Percentiles rank a stretch among this genome's conserved stretches.
Evolutionary conservation across 257 asterid species (phyloP).

Genomic region (Scutellaria galericulata): DNA sequence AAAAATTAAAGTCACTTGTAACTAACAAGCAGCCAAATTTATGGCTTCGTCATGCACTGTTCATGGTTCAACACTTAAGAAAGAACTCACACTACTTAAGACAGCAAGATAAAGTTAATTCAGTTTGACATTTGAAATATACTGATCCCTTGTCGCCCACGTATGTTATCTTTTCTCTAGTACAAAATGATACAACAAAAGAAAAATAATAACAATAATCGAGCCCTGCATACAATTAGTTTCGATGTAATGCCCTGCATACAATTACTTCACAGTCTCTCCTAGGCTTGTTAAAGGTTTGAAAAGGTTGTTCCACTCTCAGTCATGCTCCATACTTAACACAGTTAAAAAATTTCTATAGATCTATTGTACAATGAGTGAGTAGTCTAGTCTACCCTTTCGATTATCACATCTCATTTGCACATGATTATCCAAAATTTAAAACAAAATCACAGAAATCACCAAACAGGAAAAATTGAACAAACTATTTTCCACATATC

Average conservation of each 20-base stretch:
- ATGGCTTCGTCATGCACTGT: slow-evolving; percentile 8
- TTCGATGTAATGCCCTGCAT: neutral
- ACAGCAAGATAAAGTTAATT: neutral
- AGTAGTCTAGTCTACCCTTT: too few relatives aligned
- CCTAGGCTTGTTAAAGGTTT: neutral
- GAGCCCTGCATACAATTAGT: neutral
- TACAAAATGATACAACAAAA: neutral
- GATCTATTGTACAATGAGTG: neutral
- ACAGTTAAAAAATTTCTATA: neutral
- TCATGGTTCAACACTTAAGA: slow-evolving; percentile 6
- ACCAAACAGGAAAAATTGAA: neutral
- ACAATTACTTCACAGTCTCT: neutral
- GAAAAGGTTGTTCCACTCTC: neutral
- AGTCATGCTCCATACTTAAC: neutral
- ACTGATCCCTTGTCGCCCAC: neutral
- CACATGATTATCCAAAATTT: neutral
- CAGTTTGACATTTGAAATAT: neutral
- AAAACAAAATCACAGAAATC: slow-evolving; percentile 3
- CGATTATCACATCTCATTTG: neutral
- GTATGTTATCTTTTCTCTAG: neutral
- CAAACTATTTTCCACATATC: neutral
- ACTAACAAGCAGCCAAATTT: neutral
- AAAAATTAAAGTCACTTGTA: neutral
- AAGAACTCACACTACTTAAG: neutral
- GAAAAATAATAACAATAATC: too few relatives aligned